These are phyloP conservation scores for Dillenia suffruticosa DNA, from an alignment of 164 flowering plant genomes.

Conservation along the genomic window DNA sequence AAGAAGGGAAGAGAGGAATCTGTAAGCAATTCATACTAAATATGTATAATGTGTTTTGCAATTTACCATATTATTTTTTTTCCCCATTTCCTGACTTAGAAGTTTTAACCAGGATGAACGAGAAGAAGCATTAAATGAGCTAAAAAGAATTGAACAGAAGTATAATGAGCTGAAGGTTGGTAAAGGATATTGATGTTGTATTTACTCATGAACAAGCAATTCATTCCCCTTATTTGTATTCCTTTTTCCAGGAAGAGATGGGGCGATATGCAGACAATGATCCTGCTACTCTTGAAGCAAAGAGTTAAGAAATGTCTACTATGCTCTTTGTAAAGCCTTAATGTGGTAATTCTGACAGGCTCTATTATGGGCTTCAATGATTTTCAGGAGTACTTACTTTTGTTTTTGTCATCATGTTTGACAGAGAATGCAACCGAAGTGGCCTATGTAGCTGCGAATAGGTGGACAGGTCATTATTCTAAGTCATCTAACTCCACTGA, in stretches of 20 bases:
- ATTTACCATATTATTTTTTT: not conserved
- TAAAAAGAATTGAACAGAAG: constrained; percentile 61
- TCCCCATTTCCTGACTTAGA: not conserved
- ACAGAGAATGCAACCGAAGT: constrained; percentile 77
- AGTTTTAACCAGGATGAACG: constrained; percentile 61
- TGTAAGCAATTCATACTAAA: constrained; percentile 30
- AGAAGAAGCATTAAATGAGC: constrained; percentile 61
- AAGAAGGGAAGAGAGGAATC: constrained; percentile 93
- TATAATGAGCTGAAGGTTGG: constrained; percentile 71
- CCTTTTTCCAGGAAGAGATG: constrained; percentile 65
- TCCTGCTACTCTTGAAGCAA: constrained; percentile 88
- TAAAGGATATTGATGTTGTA: not conserved
- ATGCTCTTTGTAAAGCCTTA: too few species aligned
- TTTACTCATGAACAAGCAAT: too few species aligned
- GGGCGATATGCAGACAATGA: constrained; percentile 84
- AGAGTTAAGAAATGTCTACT: constrained; percentile 49
- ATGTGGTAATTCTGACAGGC: too few species aligned
- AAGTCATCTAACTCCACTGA: not conserved
- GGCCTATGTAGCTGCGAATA: constrained; percentile 79
- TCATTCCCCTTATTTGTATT: too few species aligned
- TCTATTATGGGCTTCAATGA: not conserved
- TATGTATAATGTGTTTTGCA: not conserved
- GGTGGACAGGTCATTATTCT: constrained; percentile 88
- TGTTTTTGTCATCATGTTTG: constrained; percentile 9
- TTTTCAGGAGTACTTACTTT: not conserved